Evolutionary conservation across 257 asterid genomes (phyloP).

Genomic region (Solanum medicagineum): DNA sequence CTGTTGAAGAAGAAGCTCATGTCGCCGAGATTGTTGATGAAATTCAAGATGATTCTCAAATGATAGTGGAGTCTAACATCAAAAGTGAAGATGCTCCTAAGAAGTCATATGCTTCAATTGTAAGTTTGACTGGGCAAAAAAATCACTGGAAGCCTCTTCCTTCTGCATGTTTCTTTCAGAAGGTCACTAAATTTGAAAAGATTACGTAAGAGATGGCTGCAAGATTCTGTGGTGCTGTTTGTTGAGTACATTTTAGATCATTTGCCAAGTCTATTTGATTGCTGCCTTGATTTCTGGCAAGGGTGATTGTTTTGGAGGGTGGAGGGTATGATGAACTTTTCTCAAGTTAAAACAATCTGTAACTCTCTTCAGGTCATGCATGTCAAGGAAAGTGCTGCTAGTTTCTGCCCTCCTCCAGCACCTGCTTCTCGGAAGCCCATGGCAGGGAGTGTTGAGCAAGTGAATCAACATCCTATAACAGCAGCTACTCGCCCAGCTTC

Average conservation of each 20-base stretch:
- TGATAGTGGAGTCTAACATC: constrained; percentile 5
- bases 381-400: constrained; percentile 46
- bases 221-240: neutral
- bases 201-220: neutral
- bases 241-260: neutral
- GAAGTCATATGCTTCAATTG: constrained; percentile 1
- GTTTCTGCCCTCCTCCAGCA: constrained; percentile 47
- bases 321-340: neutral
- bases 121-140: neutral
- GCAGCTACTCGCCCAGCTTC: constrained; percentile 27
- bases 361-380: constrained; percentile 63
- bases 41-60: neutral
- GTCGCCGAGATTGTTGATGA: constrained; percentile 13
- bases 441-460: constrained; percentile 36
- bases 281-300: neutral
- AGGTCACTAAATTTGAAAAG: neutral
- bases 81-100: neutral
- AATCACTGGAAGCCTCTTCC: neutral
- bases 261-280: neutral
- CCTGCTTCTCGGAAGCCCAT: constrained; percentile 27
- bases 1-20: constrained; percentile 42
- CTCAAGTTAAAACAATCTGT: neutral
- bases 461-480: constrained; percentile 24
- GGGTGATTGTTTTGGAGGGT: neutral
- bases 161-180: neutral